Evolutionary conservation across 1,139 yeast genomes (phyloP).

Genomic region (Martiniozyma asiatica): DNA sequence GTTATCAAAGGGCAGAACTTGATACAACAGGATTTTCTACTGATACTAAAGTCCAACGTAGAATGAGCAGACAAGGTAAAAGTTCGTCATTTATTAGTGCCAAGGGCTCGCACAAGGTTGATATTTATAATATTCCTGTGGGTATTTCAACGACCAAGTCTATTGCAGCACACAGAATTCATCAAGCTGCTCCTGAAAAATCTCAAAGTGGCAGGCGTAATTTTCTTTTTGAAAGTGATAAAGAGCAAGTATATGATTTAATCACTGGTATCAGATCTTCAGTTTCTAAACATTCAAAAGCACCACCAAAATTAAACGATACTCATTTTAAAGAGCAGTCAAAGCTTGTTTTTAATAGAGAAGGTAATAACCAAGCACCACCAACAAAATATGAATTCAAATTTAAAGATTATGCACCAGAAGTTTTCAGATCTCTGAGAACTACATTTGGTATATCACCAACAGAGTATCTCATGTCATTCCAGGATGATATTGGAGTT

Average conservation of each 20-base stretch:
- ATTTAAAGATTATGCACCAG: slow-evolving; percentile 93
- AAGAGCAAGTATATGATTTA: slow-evolving; percentile 98
- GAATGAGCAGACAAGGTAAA: slow-evolving; percentile 6
- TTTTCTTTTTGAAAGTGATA: no score
- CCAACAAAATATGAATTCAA: slow-evolving; percentile 91
- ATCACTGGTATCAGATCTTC: slow-evolving; percentile 93
- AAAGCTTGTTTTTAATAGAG: slow-evolving; percentile 75
- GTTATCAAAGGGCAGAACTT: slow-evolving; percentile 17
- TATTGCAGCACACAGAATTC: no score
- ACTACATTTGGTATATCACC: slow-evolving; percentile 78
- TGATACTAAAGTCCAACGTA: not conserved
- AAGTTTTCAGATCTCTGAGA: slow-evolving; percentile 81
- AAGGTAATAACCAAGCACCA: slow-evolving; percentile 85
- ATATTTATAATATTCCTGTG: slow-evolving; percentile 20
- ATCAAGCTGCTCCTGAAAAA: no score
- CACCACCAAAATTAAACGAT: slow-evolving; percentile 59
- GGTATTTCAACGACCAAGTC: no score
- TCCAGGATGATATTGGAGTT: slow-evolving; percentile 85
- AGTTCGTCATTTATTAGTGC: slow-evolving; percentile 14
- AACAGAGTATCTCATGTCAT: slow-evolving; percentile 85
- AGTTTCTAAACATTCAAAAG: slow-evolving; percentile 82
- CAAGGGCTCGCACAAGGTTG: no score
- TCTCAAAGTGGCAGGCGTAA: no score
- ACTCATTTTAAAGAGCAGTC: slow-evolving; percentile 61
- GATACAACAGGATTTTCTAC: not conserved